These are phyloP conservation scores for Chaetoceros tenuissimus DNA, from an alignment of 108 stramenopile genomes.

Conservation along the genomic window DNA sequence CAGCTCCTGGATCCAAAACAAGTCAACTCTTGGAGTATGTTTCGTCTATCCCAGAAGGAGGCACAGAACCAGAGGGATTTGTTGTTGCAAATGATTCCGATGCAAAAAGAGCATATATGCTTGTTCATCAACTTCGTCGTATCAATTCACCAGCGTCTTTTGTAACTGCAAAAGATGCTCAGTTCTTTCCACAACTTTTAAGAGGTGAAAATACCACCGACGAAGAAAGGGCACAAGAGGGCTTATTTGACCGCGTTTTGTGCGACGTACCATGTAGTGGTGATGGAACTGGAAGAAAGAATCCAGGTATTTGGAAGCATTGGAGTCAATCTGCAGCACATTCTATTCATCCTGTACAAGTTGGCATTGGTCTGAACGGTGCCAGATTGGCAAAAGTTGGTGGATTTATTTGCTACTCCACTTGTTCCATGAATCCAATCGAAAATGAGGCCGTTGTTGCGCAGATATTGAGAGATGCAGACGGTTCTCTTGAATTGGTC, in stretches of 20 bases:
- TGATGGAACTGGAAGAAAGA: conserved; percentile 97
- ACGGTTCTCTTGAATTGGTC: conserved; percentile 82
- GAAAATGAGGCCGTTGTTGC: conserved; percentile 99
- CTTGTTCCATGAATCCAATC: conserved; percentile 96
- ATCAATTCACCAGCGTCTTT: conserved; percentile 82
- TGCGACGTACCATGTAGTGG: conserved; percentile 97
- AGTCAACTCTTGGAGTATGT: conserved; percentile 92
- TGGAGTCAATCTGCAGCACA: conserved; percentile 56
- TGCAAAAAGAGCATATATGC: conserved; percentile 93
- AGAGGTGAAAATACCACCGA: conserved; percentile 13
- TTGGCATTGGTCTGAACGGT: conserved; percentile 79
- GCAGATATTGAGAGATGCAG: conserved; percentile 56
- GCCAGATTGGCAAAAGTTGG: conserved; percentile 73
- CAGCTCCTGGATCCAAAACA: conserved; percentile 98
- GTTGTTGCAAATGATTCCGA: conserved; percentile 97
- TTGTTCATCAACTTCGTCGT: conserved; percentile 86
- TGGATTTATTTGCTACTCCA: conserved; percentile 92
- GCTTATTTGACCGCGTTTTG: conserved; percentile 93
- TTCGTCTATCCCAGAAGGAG: conserved; percentile 13
- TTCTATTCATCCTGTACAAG: conserved; percentile 79
- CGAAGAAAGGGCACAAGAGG: conserved; percentile 33
- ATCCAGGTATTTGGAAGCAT: conserved; percentile 81
- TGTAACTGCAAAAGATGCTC: conserved; percentile 87
- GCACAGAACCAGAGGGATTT: conserved; percentile 46
- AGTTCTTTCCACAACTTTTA: conserved; percentile 62